Conservation (phyloP, 208 protist genomes). For the Trypanosoma lewisi region DNA sequence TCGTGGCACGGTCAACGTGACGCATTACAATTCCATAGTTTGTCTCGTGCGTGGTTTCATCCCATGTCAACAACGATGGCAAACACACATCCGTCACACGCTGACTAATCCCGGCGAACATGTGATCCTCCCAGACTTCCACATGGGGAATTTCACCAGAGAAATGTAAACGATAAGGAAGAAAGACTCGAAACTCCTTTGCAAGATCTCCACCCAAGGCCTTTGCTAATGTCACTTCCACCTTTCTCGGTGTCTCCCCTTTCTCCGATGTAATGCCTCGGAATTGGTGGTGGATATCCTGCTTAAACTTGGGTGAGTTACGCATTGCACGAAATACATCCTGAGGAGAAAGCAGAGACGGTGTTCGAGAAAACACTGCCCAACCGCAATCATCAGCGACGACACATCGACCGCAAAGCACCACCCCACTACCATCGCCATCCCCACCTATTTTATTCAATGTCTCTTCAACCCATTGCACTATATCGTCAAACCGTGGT, state of each 20-base stretch:
- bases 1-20: slow-evolving; percentile 39
- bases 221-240: slow-evolving; percentile 65
- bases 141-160: neutral
- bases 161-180: slow-evolving; percentile 51
- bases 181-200: slow-evolving; percentile 67
- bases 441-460: slow-evolving; percentile 21
- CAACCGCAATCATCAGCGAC: slow-evolving; percentile 84
- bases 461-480: slow-evolving; percentile 44
- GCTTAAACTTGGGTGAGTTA: slow-evolving; percentile 68
- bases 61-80: slow-evolving; percentile 70
- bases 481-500: slow-evolving; percentile 47
- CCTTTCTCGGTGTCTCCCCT: neutral
- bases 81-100: slow-evolving; percentile 80
- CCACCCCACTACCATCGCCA: slow-evolving; percentile 52
- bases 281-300: slow-evolving; percentile 63
- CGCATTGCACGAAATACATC: slow-evolving; percentile 85
- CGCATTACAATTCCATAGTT: slow-evolving; percentile 43
- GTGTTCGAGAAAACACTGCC: slow-evolving; percentile 64
- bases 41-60: slow-evolving; percentile 50
- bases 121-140: slow-evolving; percentile 19
- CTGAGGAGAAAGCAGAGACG: slow-evolving; percentile 41
- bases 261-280: neutral
- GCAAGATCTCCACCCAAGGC: slow-evolving; percentile 46
- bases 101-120: slow-evolving; percentile 62
- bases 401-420: slow-evolving; percentile 69